Evolutionary conservation across 768 basidiomycete genomes (phyloP), one percentile per base, ranked within the genome.

Genomic region (Roridomyces roridus): DNA sequence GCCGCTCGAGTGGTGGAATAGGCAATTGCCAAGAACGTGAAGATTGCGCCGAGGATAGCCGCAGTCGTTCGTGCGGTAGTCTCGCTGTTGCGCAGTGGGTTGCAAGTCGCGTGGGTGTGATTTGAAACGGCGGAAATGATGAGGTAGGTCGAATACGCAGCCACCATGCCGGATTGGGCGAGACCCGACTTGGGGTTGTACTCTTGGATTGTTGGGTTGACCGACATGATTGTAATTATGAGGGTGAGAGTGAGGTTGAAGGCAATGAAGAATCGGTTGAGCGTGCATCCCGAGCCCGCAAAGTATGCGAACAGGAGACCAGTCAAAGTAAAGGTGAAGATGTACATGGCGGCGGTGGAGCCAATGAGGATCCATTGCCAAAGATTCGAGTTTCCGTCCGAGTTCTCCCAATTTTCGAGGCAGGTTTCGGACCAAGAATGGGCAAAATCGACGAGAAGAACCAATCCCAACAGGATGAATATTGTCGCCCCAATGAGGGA

Each of bases 381-480:
- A 46, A 96, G 73, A 63, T 89, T 91, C 10, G 94, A 96, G 41
- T 85, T 83, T 25, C 68, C 66, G 26, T 78, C 74, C 2, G 85
- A 86, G 55, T 86, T 85, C 71, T 98, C 96, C 96, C 94, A 98
- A 51, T 94, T 94, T 62, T 96, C 89, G 48, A 98, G 83, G 70
- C 96, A 98, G 6, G 87, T 96, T 74, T 99, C 97, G 15, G 94
- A 94, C 96, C 96, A 98, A 6, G 93, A 91, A 70, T 99, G 97
- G 2, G 97, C 97, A 67, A 98, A 98, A 77, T 99, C 97, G 72
- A 99, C 91, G 54, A 99, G 87, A 40, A 99, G 88, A 54, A 99
- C 93, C 25, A 99, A 88, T 43, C 97, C 97, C 61, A 99, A 89
- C 29, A 98, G 87, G 70, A 99, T 98, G 78, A 99, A 99, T 57